These are phyloP conservation scores for Geotrichum macrosporum DNA, from an alignment of 1,139 yeast genomes.

Conservation along the genomic window DNA sequence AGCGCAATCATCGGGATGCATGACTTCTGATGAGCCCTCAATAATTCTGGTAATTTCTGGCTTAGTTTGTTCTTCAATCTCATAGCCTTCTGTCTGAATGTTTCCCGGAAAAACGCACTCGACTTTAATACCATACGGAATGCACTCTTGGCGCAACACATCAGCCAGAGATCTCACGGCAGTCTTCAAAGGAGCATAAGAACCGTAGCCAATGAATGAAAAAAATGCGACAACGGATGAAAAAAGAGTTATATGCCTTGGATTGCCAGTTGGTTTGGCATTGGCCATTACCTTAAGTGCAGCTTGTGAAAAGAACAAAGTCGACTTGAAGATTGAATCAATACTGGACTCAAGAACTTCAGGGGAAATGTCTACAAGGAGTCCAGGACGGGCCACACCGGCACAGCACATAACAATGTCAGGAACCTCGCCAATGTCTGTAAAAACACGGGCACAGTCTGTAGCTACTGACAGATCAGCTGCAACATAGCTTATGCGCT, in stretches of 20 bases:
- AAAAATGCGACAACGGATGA: slow-evolving; percentile 80
- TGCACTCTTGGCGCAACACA: slow-evolving; percentile 74
- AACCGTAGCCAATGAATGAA: slow-evolving; percentile 86
- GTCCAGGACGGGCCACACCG: slow-evolving; percentile 76
- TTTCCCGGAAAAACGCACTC: slow-evolving; percentile 78
- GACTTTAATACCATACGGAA: slow-evolving; percentile 54
- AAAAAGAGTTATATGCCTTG: slow-evolving; percentile 64
- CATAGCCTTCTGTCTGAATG: slow-evolving; percentile 82
- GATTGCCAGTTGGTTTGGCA: slow-evolving; percentile 17
- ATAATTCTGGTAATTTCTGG: slow-evolving; percentile 77
- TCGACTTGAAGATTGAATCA: slow-evolving; percentile 65
- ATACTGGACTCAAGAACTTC: slow-evolving; percentile 60
- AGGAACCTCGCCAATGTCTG: slow-evolving; percentile 42
- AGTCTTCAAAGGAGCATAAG: slow-evolving; percentile 85
- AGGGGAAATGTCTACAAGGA: slow-evolving; percentile 63
- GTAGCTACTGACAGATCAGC: slow-evolving; percentile 64
- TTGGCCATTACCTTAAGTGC: slow-evolving; percentile 45
- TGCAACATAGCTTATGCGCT: slow-evolving; percentile 46
- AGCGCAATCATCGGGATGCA: slow-evolving; percentile 65
- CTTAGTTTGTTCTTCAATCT: slow-evolving; percentile 74
- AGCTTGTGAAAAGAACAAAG: slow-evolving; percentile 65
- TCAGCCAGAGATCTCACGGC: slow-evolving; percentile 75
- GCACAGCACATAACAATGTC: slow-evolving; percentile 83
- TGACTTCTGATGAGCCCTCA: slow-evolving; percentile 79
- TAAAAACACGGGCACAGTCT: slow-evolving; percentile 46